Base-by-base conservation (phyloP, 495 filamentous ascomycete genomes). In the Annulohypoxylon stygium region DNA sequence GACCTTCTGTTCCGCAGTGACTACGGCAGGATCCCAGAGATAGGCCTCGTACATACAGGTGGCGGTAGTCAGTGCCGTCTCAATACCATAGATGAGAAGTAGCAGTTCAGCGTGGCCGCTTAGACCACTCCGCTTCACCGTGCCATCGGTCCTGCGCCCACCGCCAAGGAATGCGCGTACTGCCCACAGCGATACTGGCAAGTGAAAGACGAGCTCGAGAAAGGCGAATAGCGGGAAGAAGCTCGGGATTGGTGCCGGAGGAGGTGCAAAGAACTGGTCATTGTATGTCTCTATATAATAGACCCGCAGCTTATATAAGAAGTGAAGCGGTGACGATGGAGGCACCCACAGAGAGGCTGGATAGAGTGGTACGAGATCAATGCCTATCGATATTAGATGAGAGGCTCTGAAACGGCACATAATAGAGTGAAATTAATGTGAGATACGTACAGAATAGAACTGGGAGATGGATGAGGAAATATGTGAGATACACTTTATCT, bases 211-310 rank as follows among this genome's bases (percentile, higher is more conserved):
- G 33, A 89, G 70, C 81, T 97, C 93, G 78, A 93, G 84, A 78
- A 86, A 89, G 30, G 90, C 81, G 77, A 91, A 95, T 4, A 88
- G 73, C 2, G 80, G 82, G 79, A 95, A 95, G 90, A 93, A 97
- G 51, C 83, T 82, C 55, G 81, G 79, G 64, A 79, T 74, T 3
- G 65, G 67, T 20, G 77, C 80, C 0, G 92, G 90, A 2, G 89
- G 81, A 30, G 83, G 83, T 51, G 86, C 84, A 77, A 94, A 92
- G 83, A 94, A 92, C 26, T 90, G 92, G 81, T 97, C 94, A 45
- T 88, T 87, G 83, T 90, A 93, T 7, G 85, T 91, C 12, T 78
- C 66, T 69, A 92, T 85, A 82, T 95, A 94, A 80, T 83, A 91
- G 0, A 79, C 71, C 37, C 90, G 89, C 37, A 93, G 45, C 0